Base-by-base conservation (phyloP, 164 flowering plant species). In the Pachysandra terminalis region DNA sequence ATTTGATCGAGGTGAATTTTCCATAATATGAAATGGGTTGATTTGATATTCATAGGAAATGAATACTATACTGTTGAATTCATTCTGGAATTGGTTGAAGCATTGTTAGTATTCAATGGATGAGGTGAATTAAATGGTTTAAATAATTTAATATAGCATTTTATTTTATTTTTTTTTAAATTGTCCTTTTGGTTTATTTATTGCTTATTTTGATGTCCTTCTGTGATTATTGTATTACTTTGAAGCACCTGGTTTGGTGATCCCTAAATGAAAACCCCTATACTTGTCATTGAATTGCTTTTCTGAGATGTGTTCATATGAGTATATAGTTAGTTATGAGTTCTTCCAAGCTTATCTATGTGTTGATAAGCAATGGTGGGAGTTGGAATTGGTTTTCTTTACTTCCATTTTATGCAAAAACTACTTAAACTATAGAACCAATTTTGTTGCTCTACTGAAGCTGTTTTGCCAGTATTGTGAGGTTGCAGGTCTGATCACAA, bases 1-100 rank as follows among this genome's bases (percentile, higher is more conserved):
- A 68, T 76, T 58, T 26, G 55, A 51, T 68, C 63, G 73, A 60
- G 64, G 53, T 61, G 59, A 35, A 49, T 40, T 67, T 67, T 58
- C 28, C 59, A 68, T 37, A 49, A 48, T 35, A n/a, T 27, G 37
- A 49, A 19, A 58, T 28, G 51, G 25, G 65, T 17, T 63, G 24
- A 13, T 35, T 25, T 59, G 12, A 27, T 26, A n/a, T 58, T 58
- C 16, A 63, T 56, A 40, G 8, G 22, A 48, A 54, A 15, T 58
- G 26, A 19, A 5, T 21, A 22, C 58, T 55, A 2, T 55, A 24
- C 12, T 55, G 60, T 58, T 4, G 61, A 58, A 26, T 58, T 58
- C 37, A 58, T 26, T 27, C n/a, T 32, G 61, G 40, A 58, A 26
- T 27, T 58, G 37, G 40, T 58, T 58, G 13, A 26, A 25, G 61